Percentiles rank a stretch among this genome's conserved stretches.
Evolutionary conservation across 805 yeast species (phyloP).

Genomic region (Saccharomycopsis sp.): DNA sequence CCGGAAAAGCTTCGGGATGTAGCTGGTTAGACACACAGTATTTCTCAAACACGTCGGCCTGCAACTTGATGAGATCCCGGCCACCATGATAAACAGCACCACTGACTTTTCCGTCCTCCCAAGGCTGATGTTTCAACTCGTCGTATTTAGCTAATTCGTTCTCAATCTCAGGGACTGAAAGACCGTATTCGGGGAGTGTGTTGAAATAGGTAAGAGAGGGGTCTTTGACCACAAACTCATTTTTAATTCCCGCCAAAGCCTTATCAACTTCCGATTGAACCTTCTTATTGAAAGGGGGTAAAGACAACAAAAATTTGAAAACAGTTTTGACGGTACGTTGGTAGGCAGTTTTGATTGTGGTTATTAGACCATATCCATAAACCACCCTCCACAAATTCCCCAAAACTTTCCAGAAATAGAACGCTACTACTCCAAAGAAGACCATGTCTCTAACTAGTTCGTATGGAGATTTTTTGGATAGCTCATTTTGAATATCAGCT

Average conservation of each 20-base stretch:
- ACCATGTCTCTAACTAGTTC: neutral
- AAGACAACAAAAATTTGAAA: constrained; percentile 31
- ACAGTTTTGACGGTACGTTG: constrained; percentile 23
- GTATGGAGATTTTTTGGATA: neutral
- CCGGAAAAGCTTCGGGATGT: constrained; percentile 97
- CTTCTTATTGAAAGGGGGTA: constrained; percentile 49
- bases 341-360: constrained; percentile 20
- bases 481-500: neutral
- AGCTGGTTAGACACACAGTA: constrained; percentile 88
- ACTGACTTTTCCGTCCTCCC: constrained; percentile 81
- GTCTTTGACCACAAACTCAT: constrained; percentile 50
- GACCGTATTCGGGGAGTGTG: constrained; percentile 54
- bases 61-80: constrained; percentile 62
- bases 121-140: constrained; percentile 56
- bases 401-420: neutral
- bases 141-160: constrained; percentile 45
- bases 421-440: neutral
- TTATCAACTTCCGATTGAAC: constrained; percentile 55
- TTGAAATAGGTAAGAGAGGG: constrained; percentile 38
- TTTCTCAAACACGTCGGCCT: constrained; percentile 65
- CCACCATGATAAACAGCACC: constrained; percentile 99
- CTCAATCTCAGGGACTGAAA: constrained; percentile 40
- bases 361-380: constrained; percentile 25
- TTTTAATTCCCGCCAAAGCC: constrained; percentile 45
- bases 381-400: neutral